Conservation (phyloP, 768 basidiomycete species). For the Suillus plorans region DNA sequence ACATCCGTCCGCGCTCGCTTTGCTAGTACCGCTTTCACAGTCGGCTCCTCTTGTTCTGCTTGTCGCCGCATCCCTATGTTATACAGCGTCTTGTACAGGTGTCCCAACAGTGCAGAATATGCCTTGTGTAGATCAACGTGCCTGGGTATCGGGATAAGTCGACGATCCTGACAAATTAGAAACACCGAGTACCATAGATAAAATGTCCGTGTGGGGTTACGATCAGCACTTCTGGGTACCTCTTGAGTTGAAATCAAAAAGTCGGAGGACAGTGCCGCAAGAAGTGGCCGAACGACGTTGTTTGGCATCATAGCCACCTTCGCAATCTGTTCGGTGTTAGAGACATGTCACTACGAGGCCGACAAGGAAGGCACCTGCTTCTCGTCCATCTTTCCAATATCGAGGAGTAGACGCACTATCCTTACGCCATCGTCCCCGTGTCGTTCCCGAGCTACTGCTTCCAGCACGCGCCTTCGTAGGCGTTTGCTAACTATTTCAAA, state of each 20-base stretch:
- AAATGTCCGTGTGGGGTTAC: slow-evolving; percentile 84
- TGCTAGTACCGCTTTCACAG: slow-evolving; percentile 70
- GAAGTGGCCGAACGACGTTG: slow-evolving; percentile 79
- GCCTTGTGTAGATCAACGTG: slow-evolving; percentile 85
- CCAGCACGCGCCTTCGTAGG: slow-evolving; percentile 68
- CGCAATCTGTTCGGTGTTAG: slow-evolving; percentile 63
- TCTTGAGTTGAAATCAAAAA: slow-evolving; percentile 90
- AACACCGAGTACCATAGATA: slow-evolving; percentile 74
- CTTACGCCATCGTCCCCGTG: slow-evolving; percentile 83
- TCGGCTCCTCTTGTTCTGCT: slow-evolving; percentile 67
- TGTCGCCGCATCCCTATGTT: slow-evolving; percentile 77
- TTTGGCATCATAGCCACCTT: slow-evolving; percentile 92
- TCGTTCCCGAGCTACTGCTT: slow-evolving; percentile 77
- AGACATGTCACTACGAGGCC: slow-evolving; percentile 1
- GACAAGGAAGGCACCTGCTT: slow-evolving; percentile 63
- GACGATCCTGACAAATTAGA: background rate
- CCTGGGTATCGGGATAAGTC: slow-evolving; percentile 47
- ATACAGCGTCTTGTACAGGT: slow-evolving; percentile 86
- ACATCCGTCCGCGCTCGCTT: slow-evolving; percentile 85
- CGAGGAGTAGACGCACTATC: slow-evolving; percentile 73
- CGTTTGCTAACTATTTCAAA: slow-evolving; percentile 71
- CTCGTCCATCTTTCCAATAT: slow-evolving; percentile 91
- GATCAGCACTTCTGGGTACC: slow-evolving; percentile 86
- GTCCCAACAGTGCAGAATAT: slow-evolving; percentile 71
- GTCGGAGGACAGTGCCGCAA: slow-evolving; percentile 77